These are phyloP conservation scores for Lipomyces chichibuensis DNA, from an alignment of 805 yeast genomes.

Conservation along the genomic window DNA sequence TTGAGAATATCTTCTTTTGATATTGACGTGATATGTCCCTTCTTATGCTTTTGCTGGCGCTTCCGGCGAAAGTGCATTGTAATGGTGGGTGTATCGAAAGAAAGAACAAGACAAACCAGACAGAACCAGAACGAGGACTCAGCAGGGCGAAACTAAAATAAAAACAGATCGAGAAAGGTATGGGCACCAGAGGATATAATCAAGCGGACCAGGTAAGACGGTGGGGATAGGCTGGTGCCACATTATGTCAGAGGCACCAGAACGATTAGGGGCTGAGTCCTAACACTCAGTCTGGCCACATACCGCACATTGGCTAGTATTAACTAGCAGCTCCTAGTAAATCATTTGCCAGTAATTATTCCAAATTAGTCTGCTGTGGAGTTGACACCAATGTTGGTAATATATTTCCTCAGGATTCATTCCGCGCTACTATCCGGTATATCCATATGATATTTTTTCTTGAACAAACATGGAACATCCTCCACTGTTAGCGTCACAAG, in stretches of 20 bases:
- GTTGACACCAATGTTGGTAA: too few species aligned
- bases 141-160: neutral
- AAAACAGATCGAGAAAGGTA: neutral
- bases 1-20: conserved; percentile 12
- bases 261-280: neutral
- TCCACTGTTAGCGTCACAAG: neutral
- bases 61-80: conserved; percentile 1
- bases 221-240: neutral
- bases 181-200: neutral
- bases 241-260: neutral
- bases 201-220: neutral
- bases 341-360: too few species aligned
- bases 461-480: neutral
- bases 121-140: neutral
- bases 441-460: too few species aligned
- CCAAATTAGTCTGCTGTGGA: too few species aligned
- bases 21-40: neutral
- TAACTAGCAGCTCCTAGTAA: neutral
- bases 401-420: too few species aligned
- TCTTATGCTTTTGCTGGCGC: neutral
- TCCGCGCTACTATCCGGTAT: too few species aligned
- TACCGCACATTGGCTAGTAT: neutral
- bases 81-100: neutral
- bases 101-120: neutral
- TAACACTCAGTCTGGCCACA: neutral